Evolutionary conservation across 495 filamentous ascomycete species (phyloP), one percentile per base, ranked within the genome.

Genomic region (Opeltia flavorubescens): DNA sequence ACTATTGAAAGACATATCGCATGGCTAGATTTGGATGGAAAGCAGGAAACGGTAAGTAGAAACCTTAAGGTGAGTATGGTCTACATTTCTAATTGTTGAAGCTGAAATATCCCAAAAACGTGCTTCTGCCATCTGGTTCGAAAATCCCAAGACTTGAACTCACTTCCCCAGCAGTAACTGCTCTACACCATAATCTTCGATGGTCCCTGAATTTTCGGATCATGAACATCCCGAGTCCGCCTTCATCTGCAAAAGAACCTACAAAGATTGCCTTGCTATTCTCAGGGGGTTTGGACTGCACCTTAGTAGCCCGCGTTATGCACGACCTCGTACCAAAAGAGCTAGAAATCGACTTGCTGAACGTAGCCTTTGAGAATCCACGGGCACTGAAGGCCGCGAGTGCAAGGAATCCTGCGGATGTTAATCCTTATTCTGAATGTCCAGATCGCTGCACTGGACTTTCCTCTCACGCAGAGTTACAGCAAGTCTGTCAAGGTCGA

Each of bases 361-460:
- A 99, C 53, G 89, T 99, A 35, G 91, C 88, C 0, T 99, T 99
- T 54, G 84, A 98, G 59, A 98, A 98, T 55, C 86, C 86, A 0
- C 75, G 89, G 18, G 77, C 84, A 4, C 68, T 77, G 7, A 70
- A 64, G 1, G 71, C 74, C 20, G 59, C 70, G 13, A 55, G 56
- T 24, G 48, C 48, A 34, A 58, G 57, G 39, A 50, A 41, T 34
- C 44, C n/a, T 53, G 35, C 59, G 57, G 55, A 55, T 35, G 52
- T 50, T 7, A 52, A 61, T 24, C 63, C 69, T 6, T 99, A 88
- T 59, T 84, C 89, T 56, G 64, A 69, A 42, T 99, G 91, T 53
- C 93, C 91, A 0, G 91, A 99, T 59, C 78, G 91, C 38, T 71
- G 84, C 31, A 96, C 93, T 2, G 91, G 86, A 17, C 76, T 84